Evolutionary conservation across 2,329 filamentous ascomycete genomes (phyloP).

Genomic region (Aphanoascus verrucosus): DNA sequence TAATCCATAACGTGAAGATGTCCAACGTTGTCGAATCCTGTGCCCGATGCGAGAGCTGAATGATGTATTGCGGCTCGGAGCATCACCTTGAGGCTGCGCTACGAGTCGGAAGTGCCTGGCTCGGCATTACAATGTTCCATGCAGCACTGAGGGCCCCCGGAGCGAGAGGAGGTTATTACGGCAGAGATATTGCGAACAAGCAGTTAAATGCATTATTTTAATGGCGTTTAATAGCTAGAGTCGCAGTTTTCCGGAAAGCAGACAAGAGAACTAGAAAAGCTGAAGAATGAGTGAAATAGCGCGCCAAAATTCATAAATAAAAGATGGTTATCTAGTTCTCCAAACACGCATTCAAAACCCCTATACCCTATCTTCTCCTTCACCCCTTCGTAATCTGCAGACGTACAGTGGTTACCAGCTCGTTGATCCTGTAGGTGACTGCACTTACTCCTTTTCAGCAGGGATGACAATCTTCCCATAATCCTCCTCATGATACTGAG

Average conservation of each 20-base stretch:
- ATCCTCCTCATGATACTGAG: slow-evolving; percentile 29
- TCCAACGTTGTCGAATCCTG: background rate
- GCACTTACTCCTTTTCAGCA: slow-evolving; percentile 26
- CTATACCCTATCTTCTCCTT: background rate
- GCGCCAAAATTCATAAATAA: background rate
- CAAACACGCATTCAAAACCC: background rate
- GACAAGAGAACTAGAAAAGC: background rate
- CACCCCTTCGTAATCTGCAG: background rate
- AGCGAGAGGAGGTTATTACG: background rate
- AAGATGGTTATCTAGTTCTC: background rate
- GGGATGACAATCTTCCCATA: slow-evolving; percentile 19
- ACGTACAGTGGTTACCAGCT: background rate
- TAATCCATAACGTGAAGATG: background rate
- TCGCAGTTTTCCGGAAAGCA: background rate
- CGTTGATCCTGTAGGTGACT: background rate
- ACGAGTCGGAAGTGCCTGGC: background rate
- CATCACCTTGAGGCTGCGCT: background rate
- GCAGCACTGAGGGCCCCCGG: background rate
- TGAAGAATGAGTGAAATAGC: too few relatives aligned
- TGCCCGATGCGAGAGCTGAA: background rate
- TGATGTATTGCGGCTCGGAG: background rate
- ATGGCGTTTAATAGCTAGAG: too few relatives aligned
- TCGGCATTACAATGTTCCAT: slow-evolving; percentile 8
- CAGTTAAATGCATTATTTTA: background rate
- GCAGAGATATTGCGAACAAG: background rate